Conservation (phyloP, 2,329 filamentous ascomycete genomes). For the Byssochlamys sp. region DNA sequence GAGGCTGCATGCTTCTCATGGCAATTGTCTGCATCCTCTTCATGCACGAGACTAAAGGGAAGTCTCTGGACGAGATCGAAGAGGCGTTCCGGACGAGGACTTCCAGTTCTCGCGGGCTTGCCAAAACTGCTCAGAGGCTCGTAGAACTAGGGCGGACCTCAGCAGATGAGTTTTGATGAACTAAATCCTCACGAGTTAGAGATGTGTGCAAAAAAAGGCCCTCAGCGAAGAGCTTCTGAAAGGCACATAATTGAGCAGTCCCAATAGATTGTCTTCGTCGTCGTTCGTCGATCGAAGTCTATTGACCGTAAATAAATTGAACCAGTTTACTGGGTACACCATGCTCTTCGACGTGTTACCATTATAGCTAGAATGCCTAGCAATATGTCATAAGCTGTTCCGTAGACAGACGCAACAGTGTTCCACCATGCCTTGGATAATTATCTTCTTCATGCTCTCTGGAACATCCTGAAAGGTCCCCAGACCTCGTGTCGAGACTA, state of each 20-base stretch:
- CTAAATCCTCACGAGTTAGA: no score
- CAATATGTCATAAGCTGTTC: not conserved
- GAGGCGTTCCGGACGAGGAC: slow-evolving; percentile 28
- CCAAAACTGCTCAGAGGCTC: not conserved
- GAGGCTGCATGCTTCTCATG: slow-evolving; percentile 31
- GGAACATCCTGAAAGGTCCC: not conserved
- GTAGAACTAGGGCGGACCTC: not conserved
- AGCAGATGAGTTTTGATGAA: not conserved
- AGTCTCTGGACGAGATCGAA: slow-evolving; percentile 43
- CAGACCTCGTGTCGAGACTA: not conserved
- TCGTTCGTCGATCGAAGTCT: not conserved
- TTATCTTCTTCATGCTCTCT: not conserved
- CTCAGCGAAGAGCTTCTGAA: not conserved
- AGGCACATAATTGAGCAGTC: not conserved
- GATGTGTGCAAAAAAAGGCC: no score
- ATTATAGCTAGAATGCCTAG: not conserved
- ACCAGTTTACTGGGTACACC: not conserved
- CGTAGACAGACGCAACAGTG: not conserved
- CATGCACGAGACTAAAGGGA: slow-evolving; percentile 45
- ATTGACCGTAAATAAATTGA: not conserved
- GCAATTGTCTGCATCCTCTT: slow-evolving; percentile 30
- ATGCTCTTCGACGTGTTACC: not conserved
- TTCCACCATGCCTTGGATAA: not conserved
- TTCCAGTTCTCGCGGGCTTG: not conserved
- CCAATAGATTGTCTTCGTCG: not conserved